Evolutionary conservation across 352 stramenopile species (phyloP), one percentile per base, ranked within the genome.

Genomic region (Phytopythium cucurbitacearum): DNA sequence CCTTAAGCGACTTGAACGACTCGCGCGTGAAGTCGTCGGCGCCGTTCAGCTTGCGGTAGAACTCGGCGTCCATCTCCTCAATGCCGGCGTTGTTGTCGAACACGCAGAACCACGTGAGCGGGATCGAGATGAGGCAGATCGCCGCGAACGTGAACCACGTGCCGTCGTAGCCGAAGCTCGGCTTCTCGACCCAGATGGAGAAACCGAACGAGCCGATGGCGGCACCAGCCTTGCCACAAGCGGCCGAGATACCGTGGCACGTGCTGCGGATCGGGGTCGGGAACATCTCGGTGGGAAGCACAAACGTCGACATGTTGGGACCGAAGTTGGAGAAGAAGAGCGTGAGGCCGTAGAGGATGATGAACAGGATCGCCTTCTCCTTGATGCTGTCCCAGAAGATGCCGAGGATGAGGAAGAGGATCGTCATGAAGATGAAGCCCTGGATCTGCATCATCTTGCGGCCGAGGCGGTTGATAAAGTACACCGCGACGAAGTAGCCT

Each of bases 321-420:
- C 87, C 87, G 54, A 96, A 95, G 62, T 95, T 93, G 51, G 80
- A 80, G 59, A 89, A 90, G 57, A 91, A 93, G 35, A 95, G 76
- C 2, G 80, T 65, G 9, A 89, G 57, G 1, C 80, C 78, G 61
- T 85, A 94, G 0, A 95, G 51, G 16, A 91, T 53, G 45, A 93
- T 77, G 53, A 94, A 94, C 2, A 82, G 54, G 41, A 82, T 61
- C 6, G 67, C 57, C 32, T 80, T 50, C 47, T 77, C 47, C 52
- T 86, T 64, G 33, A 91, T 62, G 15, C 61, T 48, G 1, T 86
- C 62, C 76, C 80, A 91, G 50, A 79, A 84, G 34, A 75, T 67
- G 11, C 72, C 71, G 4, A 94, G 65, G 1, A 78, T 32, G 0
- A 92, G 49, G 49, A 85, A 88, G 5, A 91, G 56, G 1, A 89